Conservation (phyloP, 2,329 filamentous ascomycete genomes). For the Verticillium albo-atrum region DNA sequence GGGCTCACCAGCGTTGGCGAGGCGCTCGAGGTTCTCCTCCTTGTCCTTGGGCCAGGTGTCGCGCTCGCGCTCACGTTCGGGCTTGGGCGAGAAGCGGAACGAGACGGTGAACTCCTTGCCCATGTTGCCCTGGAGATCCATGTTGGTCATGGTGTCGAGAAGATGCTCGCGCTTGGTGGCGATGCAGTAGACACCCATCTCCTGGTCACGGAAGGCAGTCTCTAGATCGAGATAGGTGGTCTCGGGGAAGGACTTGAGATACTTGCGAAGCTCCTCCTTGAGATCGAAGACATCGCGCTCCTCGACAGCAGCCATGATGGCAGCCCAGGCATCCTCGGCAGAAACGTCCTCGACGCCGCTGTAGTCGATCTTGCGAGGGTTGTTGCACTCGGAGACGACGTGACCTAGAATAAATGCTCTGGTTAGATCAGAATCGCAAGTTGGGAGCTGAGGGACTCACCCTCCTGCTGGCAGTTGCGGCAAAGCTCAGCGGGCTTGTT, state of each 20-base stretch:
- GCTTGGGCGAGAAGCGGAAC: conserved; percentile 55
- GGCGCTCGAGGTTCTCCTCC: conserved; percentile 58
- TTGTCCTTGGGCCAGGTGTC: conserved; percentile 54
- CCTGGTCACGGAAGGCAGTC: conserved; percentile 48
- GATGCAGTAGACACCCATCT: conserved; percentile 57
- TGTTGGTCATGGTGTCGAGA: conserved; percentile 57
- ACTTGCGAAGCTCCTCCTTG: conserved; percentile 55
- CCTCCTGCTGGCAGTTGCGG: conserved; percentile 58
- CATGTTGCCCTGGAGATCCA: conserved; percentile 67
- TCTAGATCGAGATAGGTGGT: conserved; percentile 59
- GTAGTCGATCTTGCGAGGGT: conserved; percentile 54
- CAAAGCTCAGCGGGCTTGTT: conserved; percentile 51
- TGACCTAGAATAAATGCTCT: conserved; percentile 41
- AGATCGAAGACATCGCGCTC: conserved; percentile 58
- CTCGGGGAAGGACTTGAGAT: conserved; percentile 55
- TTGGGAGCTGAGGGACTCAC: conserved; percentile 28
- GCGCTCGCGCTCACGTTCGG: conserved; percentile 53
- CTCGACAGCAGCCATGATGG: conserved; percentile 45
- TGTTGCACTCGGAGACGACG: conserved; percentile 49
- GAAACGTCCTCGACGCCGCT: conserved; percentile 41
- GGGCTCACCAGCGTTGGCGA: conserved; percentile 62
- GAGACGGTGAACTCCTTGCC: conserved; percentile 61
- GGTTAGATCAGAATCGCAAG: conserved; percentile 4
- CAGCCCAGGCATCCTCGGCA: conserved; percentile 54
- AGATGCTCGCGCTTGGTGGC: conserved; percentile 54